Percentiles rank a stretch among this genome's conserved stretches.
Evolutionary conservation across 2,329 filamentous ascomycete genomes (phyloP).

Genomic region (Teratosphaeria epicoccoides): DNA sequence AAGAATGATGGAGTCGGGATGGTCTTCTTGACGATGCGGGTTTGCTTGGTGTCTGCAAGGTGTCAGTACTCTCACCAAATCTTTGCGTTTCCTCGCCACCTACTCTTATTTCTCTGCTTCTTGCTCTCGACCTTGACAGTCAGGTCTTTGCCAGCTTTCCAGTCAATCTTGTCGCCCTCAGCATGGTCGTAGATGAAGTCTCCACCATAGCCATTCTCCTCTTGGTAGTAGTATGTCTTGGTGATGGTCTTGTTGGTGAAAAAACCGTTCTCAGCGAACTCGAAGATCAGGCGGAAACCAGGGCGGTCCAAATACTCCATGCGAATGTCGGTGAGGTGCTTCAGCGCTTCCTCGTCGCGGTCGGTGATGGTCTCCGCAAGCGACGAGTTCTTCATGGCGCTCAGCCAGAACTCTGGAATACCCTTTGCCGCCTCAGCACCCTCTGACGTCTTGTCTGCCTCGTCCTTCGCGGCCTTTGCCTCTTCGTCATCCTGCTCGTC

Average conservation of each 20-base stretch:
- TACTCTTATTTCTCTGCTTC: conserved; percentile 99
- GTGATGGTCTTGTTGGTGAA: conserved; percentile 96
- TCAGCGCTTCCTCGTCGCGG: conserved; percentile 86
- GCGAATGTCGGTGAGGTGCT: conserved; percentile 80
- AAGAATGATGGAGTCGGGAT: conserved; percentile 95
- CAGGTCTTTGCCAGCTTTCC: conserved; percentile 86
- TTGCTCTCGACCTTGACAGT: conserved; percentile 95
- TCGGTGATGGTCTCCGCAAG: conserved; percentile 98
- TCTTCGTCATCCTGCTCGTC: conserved; percentile 49
- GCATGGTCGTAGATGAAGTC: conserved; percentile 99
- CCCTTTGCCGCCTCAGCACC: conserved; percentile 50
- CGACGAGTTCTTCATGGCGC: conserved; percentile 99
- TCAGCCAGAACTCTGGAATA: conserved; percentile 98
- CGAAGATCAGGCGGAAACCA: conserved; percentile 96
- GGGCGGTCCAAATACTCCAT: conserved; percentile 99
- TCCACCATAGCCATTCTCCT: conserved; percentile 94
- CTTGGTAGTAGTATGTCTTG: conserved; percentile 99
- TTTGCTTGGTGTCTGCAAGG: conserved; percentile 85
- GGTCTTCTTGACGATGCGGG: conserved; percentile 96
- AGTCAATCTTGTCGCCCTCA: conserved; percentile 95
- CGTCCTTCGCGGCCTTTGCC: conserved; percentile 48
- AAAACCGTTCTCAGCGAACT: conserved; percentile 89
- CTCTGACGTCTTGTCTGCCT: conserved; percentile 46
- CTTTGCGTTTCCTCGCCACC: conserved; percentile 24
- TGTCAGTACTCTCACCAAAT: not conserved